phyloP scores from a whole-genome alignment of 805 yeast species.

The Cyberlindnera xylosilytica region DNA sequence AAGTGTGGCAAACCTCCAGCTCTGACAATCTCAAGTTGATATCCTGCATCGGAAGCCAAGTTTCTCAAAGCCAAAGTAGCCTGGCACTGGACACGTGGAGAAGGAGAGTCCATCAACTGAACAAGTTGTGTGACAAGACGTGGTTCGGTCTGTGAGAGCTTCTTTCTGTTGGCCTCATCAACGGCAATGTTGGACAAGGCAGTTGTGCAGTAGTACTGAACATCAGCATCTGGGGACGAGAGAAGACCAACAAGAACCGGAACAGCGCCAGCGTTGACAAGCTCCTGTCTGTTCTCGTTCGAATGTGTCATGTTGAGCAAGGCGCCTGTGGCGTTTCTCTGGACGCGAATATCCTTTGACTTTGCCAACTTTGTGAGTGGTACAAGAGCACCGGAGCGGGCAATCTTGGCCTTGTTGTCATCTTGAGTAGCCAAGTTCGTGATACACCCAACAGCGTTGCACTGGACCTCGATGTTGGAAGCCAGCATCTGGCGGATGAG shows the following conservation, averaged over 20 bases:
- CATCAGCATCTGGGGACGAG: constrained; percentile 88
- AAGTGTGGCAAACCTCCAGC: constrained; percentile 94
- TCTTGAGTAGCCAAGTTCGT: constrained; percentile 98
- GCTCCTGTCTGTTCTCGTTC: constrained; percentile 91
- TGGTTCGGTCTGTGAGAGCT: constrained; percentile 88
- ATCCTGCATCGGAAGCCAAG: constrained; percentile 92
- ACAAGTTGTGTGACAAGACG: constrained; percentile 86
- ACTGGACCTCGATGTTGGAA: constrained; percentile 94
- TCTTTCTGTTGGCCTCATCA: constrained; percentile 86
- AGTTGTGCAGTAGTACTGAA: constrained; percentile 97
- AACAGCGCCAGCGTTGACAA: constrained; percentile 97
- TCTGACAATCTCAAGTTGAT: constrained; percentile 92
- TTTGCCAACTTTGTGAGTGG: constrained; percentile 94
- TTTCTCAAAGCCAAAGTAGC: constrained; percentile 95
- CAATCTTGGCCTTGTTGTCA: constrained; percentile 93
- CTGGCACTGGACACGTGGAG: constrained; percentile 96
- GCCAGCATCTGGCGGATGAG: constrained; percentile 97
- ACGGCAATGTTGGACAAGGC: constrained; percentile 97
- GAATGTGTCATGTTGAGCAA: constrained; percentile 97
- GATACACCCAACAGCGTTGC: constrained; percentile 98
- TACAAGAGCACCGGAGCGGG: constrained; percentile 91
- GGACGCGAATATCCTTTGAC: constrained; percentile 92
- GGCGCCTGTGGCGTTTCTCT: constrained; percentile 98
- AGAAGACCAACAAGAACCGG: constrained; percentile 90
- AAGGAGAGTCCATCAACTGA: constrained; percentile 85